Conservation (phyloP, 768 basidiomycete genomes). For the Calocera viscosa region DNA sequence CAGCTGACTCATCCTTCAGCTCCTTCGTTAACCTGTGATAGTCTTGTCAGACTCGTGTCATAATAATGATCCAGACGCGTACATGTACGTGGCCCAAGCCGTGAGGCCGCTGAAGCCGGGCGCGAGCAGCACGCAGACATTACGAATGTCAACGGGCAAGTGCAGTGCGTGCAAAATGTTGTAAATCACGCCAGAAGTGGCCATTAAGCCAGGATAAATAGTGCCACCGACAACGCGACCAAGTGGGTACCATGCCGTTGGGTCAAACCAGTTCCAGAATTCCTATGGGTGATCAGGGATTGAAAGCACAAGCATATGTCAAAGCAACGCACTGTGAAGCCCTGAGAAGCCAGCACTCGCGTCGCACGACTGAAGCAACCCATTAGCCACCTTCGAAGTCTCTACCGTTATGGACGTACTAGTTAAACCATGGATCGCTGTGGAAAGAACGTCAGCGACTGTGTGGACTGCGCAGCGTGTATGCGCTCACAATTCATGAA, state of each 20-base stretch:
- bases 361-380: slow-evolving; percentile 68
- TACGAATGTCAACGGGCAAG: slow-evolving; percentile 93
- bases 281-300: slow-evolving; percentile 40
- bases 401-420: slow-evolving; percentile 42
- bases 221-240: slow-evolving; percentile 98
- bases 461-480: slow-evolving; percentile 12
- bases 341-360: slow-evolving; percentile 74
- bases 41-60: not conserved
- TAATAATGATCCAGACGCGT: slow-evolving; percentile 22
- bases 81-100: slow-evolving; percentile 95
- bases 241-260: slow-evolving; percentile 97
- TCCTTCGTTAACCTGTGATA: slow-evolving; percentile 78
- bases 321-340: slow-evolving; percentile 70
- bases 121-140: slow-evolving; percentile 91
- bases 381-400: not conserved
- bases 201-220: slow-evolving; percentile 97
- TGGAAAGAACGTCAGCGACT: not conserved
- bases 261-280: slow-evolving; percentile 99
- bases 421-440: slow-evolving; percentile 99
- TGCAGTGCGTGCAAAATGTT: slow-evolving; percentile 75
- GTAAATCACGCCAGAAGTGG: slow-evolving; percentile 94
- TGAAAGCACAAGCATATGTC: not conserved
- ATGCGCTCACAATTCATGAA: slow-evolving; percentile 86
- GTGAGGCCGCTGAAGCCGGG: slow-evolving; percentile 95
- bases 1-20: slow-evolving; percentile 89